Evolutionary conservation across 345 rosid species (phyloP).

Genomic region (Euphorbia tirucalli): DNA sequence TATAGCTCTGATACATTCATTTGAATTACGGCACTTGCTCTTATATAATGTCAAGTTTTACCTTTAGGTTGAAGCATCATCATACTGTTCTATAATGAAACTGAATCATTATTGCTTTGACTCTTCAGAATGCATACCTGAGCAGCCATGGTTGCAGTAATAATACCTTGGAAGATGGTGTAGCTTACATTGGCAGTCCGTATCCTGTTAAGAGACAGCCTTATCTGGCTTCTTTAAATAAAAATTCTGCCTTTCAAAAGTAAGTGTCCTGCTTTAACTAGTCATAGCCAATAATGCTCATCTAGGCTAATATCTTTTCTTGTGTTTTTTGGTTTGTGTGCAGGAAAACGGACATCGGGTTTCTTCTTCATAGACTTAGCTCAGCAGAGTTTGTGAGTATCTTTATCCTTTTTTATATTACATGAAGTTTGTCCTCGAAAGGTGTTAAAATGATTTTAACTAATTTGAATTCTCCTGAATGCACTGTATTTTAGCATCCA

Average conservation of each 20-base stretch:
- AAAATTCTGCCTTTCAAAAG: slow-evolving; percentile 6
- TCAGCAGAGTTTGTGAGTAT: slow-evolving; percentile 44
- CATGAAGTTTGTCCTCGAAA: background rate
- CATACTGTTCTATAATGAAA: too few relatives aligned
- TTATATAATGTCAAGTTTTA: too few relatives aligned
- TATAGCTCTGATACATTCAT: too few relatives aligned
- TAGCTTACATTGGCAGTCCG: slow-evolving; percentile 47
- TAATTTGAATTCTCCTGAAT: too few relatives aligned
- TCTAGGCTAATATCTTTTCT: background rate
- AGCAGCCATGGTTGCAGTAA: slow-evolving; percentile 49
- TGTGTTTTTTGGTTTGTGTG: too few relatives aligned
- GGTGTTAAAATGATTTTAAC: background rate
- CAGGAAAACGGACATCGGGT: background rate
- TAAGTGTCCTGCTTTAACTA: background rate
- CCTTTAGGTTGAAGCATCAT: too few relatives aligned
- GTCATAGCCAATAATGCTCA: background rate
- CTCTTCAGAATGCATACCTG: slow-evolving; percentile 54
- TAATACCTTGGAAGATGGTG: slow-evolving; percentile 23
- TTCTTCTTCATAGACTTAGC: slow-evolving; percentile 5
- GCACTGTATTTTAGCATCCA: too few relatives aligned
- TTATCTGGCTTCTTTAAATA: slow-evolving; percentile 14
- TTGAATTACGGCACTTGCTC: too few relatives aligned
- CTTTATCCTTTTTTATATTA: background rate
- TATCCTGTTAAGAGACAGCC: slow-evolving; percentile 17
- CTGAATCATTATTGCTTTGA: slow-evolving; percentile 13